Evolutionary conservation across 495 filamentous ascomycete genomes (phyloP).

Genomic region (Xylaria castorea): DNA sequence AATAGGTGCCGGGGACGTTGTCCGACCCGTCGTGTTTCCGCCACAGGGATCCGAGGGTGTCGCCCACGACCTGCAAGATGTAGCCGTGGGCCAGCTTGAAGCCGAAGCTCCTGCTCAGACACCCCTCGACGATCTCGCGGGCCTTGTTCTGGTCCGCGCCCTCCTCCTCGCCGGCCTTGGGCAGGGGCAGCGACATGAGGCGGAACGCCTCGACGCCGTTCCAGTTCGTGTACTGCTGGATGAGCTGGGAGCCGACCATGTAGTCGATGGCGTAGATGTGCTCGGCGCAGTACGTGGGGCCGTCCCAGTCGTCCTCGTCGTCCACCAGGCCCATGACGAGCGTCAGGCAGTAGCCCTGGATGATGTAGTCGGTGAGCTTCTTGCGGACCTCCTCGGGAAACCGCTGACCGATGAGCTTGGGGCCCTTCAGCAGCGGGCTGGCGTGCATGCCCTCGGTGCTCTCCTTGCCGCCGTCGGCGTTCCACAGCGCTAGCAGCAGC

Average conservation of each 20-base stretch:
- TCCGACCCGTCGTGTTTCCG: conserved; percentile 54
- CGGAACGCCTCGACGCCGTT: conserved; percentile 56
- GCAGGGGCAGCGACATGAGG: conserved; percentile 57
- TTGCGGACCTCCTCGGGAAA: conserved; percentile 44
- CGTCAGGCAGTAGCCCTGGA: conserved; percentile 57
- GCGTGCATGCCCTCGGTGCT: conserved; percentile 60
- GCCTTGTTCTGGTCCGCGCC: conserved; percentile 56
- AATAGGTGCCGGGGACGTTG: conserved; percentile 52
- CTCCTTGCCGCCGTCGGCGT: conserved; percentile 52
- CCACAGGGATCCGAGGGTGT: conserved; percentile 57
- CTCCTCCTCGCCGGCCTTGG: conserved; percentile 51
- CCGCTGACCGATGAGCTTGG: conserved; percentile 45
- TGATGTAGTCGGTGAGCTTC: conserved; percentile 60
- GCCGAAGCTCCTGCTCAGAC: conserved; percentile 54
- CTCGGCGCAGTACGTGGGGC: conserved; percentile 54
- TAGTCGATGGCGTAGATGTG: conserved; percentile 58
- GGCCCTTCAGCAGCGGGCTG: conserved; percentile 53
- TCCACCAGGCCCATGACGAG: conserved; percentile 60
- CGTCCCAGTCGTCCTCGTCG: conserved; percentile 59
- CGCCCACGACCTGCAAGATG: conserved; percentile 51
- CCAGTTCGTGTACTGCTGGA: conserved; percentile 59
- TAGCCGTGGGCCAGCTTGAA: conserved; percentile 63
- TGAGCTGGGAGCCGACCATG: conserved; percentile 57
- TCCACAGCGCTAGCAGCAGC: conserved; percentile 59
- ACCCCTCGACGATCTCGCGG: conserved; percentile 57